These are phyloP conservation scores for Trichoderma polysporum DNA, from an alignment of 2,329 filamentous ascomycete genomes.

Conservation along the genomic window DNA sequence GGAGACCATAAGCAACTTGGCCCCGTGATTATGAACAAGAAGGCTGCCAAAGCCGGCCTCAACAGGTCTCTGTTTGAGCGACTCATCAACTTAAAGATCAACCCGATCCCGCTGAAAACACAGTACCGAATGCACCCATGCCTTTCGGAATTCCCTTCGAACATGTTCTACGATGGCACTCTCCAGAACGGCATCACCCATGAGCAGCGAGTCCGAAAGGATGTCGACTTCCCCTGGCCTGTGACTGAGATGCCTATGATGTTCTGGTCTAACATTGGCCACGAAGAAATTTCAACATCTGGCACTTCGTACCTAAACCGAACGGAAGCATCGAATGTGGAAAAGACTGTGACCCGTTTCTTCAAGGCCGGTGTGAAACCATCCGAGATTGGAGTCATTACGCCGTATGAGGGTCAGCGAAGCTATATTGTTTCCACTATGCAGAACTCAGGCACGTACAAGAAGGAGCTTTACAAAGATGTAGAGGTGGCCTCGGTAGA, in stretches of 20 bases:
- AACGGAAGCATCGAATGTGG: conserved; percentile 94
- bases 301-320: conserved; percentile 98
- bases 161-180: conserved; percentile 99
- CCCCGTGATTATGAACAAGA: conserved; percentile 99
- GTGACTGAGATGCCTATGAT: conserved; percentile 95
- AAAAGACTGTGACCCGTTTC: conserved; percentile 97
- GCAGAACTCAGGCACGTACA: conserved; percentile 95
- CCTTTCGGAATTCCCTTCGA: conserved; percentile 93
- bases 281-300: conserved; percentile 96
- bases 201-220: conserved; percentile 80
- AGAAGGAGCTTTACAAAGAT: conserved; percentile 98
- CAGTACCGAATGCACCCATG: conserved; percentile 99
- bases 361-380: conserved; percentile 99
- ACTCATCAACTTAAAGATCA: conserved; percentile 84
- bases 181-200: conserved; percentile 95
- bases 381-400: conserved; percentile 93
- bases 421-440: conserved; percentile 99
- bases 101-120: conserved; percentile 89
- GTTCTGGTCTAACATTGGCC: conserved; percentile 99
- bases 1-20: conserved; percentile 98
- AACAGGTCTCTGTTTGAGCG: conserved; percentile 99
- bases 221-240: conserved; percentile 98
- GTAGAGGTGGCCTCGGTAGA: conserved; percentile 98
- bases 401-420: conserved; percentile 95
- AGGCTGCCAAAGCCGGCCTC: conserved; percentile 93